These are phyloP conservation scores for Botryotinia globosa DNA, from an alignment of 2,329 filamentous ascomycete genomes.

Conservation along the genomic window DNA sequence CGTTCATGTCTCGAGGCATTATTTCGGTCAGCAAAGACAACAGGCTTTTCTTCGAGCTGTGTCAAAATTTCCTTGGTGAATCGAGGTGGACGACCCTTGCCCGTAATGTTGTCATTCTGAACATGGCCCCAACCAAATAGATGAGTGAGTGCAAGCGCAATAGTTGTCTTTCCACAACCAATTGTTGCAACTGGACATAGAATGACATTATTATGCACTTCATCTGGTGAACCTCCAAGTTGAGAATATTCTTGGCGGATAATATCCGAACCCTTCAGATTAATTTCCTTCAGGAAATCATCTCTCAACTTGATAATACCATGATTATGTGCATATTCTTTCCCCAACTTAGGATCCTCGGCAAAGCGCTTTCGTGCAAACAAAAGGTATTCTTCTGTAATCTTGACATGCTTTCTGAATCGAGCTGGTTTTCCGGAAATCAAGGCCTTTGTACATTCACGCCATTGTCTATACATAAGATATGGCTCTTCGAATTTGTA, in stretches of 20 bases:
- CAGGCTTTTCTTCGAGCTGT: constrained; percentile 61
- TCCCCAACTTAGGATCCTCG: constrained; percentile 63
- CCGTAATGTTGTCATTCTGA: constrained; percentile 94
- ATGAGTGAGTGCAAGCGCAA: constrained; percentile 75
- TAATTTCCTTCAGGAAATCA: constrained; percentile 79
- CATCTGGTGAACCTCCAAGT: constrained; percentile 47
- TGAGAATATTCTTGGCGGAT: constrained; percentile 68
- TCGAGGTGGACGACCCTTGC: constrained; percentile 69
- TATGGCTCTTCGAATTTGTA: constrained; percentile 99
- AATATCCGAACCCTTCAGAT: constrained; percentile 84
- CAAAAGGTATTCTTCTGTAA: constrained; percentile 86
- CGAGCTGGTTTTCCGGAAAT: constrained; percentile 72
- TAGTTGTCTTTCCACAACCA: constrained; percentile 93
- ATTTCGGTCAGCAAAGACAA: constrained; percentile 89
- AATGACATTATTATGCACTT: constrained; percentile 66
- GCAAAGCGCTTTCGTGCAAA: constrained; percentile 75
- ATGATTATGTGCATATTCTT: constrained; percentile 80
- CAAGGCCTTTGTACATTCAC: constrained; percentile 89
- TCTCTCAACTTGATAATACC: constrained; percentile 90
- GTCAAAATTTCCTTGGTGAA: constrained; percentile 72
- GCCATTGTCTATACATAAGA: constrained; percentile 97
- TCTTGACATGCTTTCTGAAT: constrained; percentile 81
- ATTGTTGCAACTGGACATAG: constrained; percentile 91
- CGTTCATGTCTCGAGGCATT: constrained; percentile 88
- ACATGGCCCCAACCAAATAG: constrained; percentile 91